Base-by-base conservation (phyloP, 2,329 filamentous ascomycete genomes). In the Corynespora cassiicola region DNA sequence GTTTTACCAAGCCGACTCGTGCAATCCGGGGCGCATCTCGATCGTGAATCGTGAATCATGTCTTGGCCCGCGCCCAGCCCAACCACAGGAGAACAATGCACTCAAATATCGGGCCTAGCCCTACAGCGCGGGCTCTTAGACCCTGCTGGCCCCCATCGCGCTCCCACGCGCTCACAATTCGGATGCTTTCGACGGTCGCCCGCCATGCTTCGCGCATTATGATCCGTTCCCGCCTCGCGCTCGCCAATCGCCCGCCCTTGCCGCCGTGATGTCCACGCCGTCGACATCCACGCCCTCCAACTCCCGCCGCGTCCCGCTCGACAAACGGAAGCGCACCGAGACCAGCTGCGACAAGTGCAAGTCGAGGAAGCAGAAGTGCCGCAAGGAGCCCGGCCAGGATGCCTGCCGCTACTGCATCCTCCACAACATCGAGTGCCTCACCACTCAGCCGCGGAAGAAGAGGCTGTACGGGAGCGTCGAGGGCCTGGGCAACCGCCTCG, bases 321-420 rank as follows among this genome's bases (percentile, higher is more conserved):
- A 73, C 39, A 71, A 72, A 51, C 63, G 72, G 27, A 72, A 74
- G 47, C 62, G 72, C 16, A 72, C 72, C 33, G 72, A 74, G 47
- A 70, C 68, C 11, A 69, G 63, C 36, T 75, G 72, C 56, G 72
- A 75, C 56, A 71, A 72, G 42, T 75, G 72, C 65, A 74, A 74
- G 58, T 68, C 65, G 40, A 60, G 72, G 29, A 74, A 74, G 52
- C 72, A 74, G 42, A 75, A 75, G 52, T 75, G 72, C 56, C 57
- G 68, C 39, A 66, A 66, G 19, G 59, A 66, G 38, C 54, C 64
- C 5, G 68, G 65, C 16, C 61, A 70, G 28, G 60, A 64, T 3
- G 49, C 66, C 16, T 75, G 72, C 44, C 64, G 65, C 24, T 73
- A 75, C 58, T 75, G 72, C 54, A 39, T 65, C 25, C 47, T 63